Base-by-base conservation (phyloP, 352 stramenopile genomes). In the Phytophthora uliginosa region DNA sequence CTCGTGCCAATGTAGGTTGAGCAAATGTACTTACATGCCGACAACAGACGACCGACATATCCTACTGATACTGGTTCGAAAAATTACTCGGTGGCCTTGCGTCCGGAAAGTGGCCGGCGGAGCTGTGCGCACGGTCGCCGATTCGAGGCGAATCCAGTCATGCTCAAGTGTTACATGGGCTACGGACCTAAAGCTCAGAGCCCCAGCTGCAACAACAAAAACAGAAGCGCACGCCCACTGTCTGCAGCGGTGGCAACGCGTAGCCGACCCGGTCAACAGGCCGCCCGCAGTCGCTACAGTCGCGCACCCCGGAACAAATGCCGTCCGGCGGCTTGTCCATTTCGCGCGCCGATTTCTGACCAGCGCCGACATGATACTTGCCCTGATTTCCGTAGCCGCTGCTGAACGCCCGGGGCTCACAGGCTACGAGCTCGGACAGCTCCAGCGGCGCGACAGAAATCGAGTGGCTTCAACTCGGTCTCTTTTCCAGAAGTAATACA, bases 211-310 rank as follows among this genome's bases (percentile, higher is more conserved):
- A 40, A 28, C 28, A 18, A 15, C 28, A 71, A 71, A 70, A 69
- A n/a, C 52, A 74, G 66, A 74, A 69, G 45, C 42, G 28, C 17
- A 18, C 18, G 48, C 18, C 59, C 24, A 72, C 65, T 66, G 64
- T 60, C 34, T 6, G 15, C 20, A 15, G n/a, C 34, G 15, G 26
- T 2, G 56, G 56, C 56, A 52, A 63, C 56, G 38, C 20, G 13
- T 9, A 13, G 26, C 6, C 26, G 28, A 12, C 51, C 10, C 67
- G 67, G 67, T 71, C 67, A 74, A 61, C 67, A 74, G n/a, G 20
- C 54, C 20, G 51, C 56, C 48, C 40, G 50, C 38, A 40, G 34
- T 42, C 36, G 36, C 36, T 42, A 42, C 36, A 42, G 36, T 42
- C 36, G 36, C 36, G 36, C 26, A 31, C 3, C 26, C 26, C 26